Evolutionary conservation across 2,329 filamentous ascomycete species (phyloP), one percentile per base, ranked within the genome.

Genomic region (Sporothrix phasma): DNA sequence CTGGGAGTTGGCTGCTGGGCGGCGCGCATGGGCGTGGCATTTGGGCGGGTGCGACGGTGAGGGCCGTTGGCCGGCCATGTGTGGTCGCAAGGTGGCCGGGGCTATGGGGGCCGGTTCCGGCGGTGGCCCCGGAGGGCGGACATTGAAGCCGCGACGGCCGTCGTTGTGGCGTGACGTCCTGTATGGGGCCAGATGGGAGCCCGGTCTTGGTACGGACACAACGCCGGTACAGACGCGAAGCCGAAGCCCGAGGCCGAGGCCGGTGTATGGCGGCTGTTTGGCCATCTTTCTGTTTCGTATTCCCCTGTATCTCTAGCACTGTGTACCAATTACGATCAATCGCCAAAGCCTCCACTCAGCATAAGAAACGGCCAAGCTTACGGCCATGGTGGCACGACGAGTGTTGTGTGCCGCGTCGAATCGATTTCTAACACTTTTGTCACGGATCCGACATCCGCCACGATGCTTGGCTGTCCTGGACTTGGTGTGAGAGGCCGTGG

Each of bases 1-100:
- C 6, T 63, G 11, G 64, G 64, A 7, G n/a, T n/a, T 63, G 64
- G 64, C 37, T 63, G 54, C 11, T 65, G 64, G 64, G 64, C 46
- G 61, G 64, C 6, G 61, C 49, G 34, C n/a, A 34, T 54, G 22
- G 64, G 64, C 22, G 51, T 62, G 53, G 60, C 60, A 13, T 39
- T 65, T 65, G 64, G 64, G 60, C 64, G 5, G 64, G 64, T 6
- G 64, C 62, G n/a, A 19, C 62, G 24, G 46, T 34, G 45, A n/a
- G 60, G 49, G 34, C 63, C 58, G 51, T 17, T 41, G 63, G 58
- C 63, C 10, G 56, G 51, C 19, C 45, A 56, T 8, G 53, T 39
- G 29, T 64, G 62, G 62, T 45, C 53, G 7, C 43, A 56, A n/a
- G 3, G 43, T 54, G 61, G 47, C 31, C n/a, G n/a, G n/a, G 56